Conservation (phyloP, 2,329 filamentous ascomycete genomes). For the Coleophoma crateriformis region DNA sequence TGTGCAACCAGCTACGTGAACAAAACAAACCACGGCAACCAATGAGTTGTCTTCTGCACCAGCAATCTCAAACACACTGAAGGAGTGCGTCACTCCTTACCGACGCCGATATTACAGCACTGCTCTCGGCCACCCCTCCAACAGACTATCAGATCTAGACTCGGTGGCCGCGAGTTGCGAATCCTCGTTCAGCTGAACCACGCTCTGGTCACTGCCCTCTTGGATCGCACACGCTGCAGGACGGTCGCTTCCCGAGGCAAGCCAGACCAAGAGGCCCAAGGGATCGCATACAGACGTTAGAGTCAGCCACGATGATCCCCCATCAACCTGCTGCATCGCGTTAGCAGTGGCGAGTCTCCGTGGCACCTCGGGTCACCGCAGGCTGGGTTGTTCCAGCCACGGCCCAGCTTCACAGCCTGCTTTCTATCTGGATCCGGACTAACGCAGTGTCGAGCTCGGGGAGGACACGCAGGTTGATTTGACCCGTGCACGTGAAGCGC, state of each 20-base stretch:
- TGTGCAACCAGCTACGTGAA: background rate
- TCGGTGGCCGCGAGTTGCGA: background rate
- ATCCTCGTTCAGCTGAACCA: background rate
- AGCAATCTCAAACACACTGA: background rate
- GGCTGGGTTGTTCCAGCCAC: background rate
- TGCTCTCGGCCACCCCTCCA: background rate
- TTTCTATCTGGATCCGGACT: background rate
- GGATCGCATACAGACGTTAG: background rate
- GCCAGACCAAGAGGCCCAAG: background rate
- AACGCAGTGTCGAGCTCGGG: background rate
- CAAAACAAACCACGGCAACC: background rate
- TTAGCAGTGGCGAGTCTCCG: slow-evolving; percentile 13
- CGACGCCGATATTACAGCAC: background rate
- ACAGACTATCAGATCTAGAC: background rate
- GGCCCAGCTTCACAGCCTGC: background rate
- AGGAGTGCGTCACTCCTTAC: background rate
- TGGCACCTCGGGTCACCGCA: background rate
- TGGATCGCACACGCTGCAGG: background rate
- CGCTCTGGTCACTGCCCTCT: background rate
- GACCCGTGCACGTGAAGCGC: background rate
- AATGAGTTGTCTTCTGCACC: no score
- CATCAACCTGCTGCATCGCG: background rate
- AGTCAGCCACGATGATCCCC: slow-evolving; percentile 12
- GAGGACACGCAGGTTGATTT: background rate
- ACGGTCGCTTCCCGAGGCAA: background rate